Base-by-base conservation (phyloP, 2,329 filamentous ascomycete genomes). In the Drechslera avenae region DNA sequence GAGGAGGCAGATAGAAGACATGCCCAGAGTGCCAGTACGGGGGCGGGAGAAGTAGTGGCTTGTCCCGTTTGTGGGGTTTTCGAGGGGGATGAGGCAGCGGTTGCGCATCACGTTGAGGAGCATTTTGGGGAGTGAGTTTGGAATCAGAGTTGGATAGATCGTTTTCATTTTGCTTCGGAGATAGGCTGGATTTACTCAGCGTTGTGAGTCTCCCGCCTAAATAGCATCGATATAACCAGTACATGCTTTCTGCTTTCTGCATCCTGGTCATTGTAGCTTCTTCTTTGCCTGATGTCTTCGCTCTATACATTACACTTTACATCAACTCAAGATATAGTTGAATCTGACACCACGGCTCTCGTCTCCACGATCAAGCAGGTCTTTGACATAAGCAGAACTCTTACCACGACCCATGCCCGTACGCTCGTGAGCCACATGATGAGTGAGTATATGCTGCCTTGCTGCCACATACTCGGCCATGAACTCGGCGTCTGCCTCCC, bases 51-150 rank as follows among this genome's bases (percentile, higher is more conserved):
- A 30, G 66, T 56, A 21, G 74, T 62, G 39, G 69, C 46, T 5
- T 90, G 87, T 66, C 87, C 87, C 0, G 83, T 90, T 1, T 90
- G 87, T 65, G 79, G 78, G 3, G 72, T 64, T 0, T 90, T 90
- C 67, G 80, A 86, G 58, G 87, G 87, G 1, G 87, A 90, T 58
- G 86, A 87, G 61, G 75, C 76, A 1, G 87, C 87, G 7, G 85
- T 90, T 8, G 82, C 83, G 8, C 80, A 86, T 69, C 87, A 90
- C 62, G 85, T 90, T 51, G 82, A 83, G 19, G 68, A 63, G 3
- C 84, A 87, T 65, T 85, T 87, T 58, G 52, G 42, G 17, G 56
- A 52, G 33, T 54, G 34, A 42, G 21, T 8, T 8, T 23, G 21
- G 9, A 5, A 8, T 23, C 2, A 23, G 21, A 4, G 2, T 23